Evolutionary conservation across 1,284 basidiomycete species (phyloP).

Genomic region (Moesziomyces antarcticus): DNA sequence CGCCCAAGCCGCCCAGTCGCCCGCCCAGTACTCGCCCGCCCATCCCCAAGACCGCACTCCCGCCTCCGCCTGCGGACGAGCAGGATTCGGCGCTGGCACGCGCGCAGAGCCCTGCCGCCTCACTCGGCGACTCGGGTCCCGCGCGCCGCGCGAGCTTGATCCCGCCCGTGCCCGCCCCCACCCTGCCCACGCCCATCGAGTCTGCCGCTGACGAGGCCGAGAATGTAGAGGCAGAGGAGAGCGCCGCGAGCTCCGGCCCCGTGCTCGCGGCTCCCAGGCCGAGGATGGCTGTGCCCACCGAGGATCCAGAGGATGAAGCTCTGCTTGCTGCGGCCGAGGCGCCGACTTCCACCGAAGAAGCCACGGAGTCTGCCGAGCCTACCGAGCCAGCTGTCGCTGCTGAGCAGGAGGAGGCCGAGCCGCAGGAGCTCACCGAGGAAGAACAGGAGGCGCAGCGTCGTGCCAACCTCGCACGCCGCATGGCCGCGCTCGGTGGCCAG

Average conservation of each 20-base stretch:
- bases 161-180: conserved; percentile 27
- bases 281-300: conserved; percentile 46
- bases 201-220: conserved; percentile 11
- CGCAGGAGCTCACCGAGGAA: conserved; percentile 51
- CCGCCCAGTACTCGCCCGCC: conserved; percentile 55
- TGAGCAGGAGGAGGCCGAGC: conserved; percentile 17
- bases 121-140: not conserved
- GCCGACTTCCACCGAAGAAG: conserved; percentile 1
- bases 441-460: conserved; percentile 59
- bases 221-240: conserved; percentile 8
- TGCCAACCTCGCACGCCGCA: conserved; percentile 58
- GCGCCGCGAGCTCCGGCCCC: conserved; percentile 10
- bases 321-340: conserved; percentile 37
- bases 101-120: conserved; percentile 11
- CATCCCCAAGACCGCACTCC: conserved; percentile 41
- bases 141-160: conserved; percentile 24
- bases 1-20: conserved; percentile 44
- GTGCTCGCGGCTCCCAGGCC: conserved; percentile 54
- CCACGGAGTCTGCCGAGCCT: not conserved
- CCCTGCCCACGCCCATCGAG: conserved; percentile 13
- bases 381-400: not conserved
- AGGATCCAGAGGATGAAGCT: conserved; percentile 54
- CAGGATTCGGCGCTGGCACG: conserved; percentile 16
- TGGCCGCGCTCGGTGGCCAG: conserved; percentile 64
- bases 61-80: conserved; percentile 11